Conservation (phyloP, 2,329 filamentous ascomycete genomes). For the Aspergillus awamori region DNA sequence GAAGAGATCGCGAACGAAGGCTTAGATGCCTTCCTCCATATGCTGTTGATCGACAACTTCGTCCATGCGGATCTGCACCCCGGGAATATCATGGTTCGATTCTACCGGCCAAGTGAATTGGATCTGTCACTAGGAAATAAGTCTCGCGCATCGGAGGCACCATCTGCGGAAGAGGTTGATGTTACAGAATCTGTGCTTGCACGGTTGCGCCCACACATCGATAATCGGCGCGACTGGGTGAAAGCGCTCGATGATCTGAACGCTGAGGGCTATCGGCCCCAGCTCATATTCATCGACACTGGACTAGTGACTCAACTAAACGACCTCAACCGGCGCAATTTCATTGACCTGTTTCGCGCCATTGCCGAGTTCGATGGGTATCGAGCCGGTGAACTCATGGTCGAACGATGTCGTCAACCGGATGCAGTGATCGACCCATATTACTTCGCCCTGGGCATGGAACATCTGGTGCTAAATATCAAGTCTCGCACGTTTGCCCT, state of each 20-base stretch:
- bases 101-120: conserved; percentile 80
- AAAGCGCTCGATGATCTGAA: conserved; percentile 76
- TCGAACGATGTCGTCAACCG: conserved; percentile 89
- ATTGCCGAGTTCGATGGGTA: conserved; percentile 97
- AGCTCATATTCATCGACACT: conserved; percentile 96
- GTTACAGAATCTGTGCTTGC: conserved; percentile 86
- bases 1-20: conserved; percentile 94
- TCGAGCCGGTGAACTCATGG: conserved; percentile 93
- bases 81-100: conserved; percentile 99
- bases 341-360: conserved; percentile 92
- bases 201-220: conserved; percentile 73
- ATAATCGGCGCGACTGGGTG: conserved; percentile 71
- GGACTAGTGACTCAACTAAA: conserved; percentile 95
- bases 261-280: conserved; percentile 83
- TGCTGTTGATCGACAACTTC: conserved; percentile 97
- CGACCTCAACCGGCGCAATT: conserved; percentile 80
- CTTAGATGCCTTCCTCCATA: conserved; percentile 91
- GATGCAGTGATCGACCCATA: conserved; percentile 86
- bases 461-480: conserved; percentile 88
- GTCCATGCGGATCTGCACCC: conserved; percentile 95
- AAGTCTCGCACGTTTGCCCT: conserved; percentile 89
- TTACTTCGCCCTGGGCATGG: conserved; percentile 93
- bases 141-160: conserved; percentile 45
- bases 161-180: conserved; percentile 62
- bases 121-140: conserved; percentile 60